Evolutionary conservation across 139 green algal species (phyloP).

Genomic region (Chlamydomonas urium): DNA sequence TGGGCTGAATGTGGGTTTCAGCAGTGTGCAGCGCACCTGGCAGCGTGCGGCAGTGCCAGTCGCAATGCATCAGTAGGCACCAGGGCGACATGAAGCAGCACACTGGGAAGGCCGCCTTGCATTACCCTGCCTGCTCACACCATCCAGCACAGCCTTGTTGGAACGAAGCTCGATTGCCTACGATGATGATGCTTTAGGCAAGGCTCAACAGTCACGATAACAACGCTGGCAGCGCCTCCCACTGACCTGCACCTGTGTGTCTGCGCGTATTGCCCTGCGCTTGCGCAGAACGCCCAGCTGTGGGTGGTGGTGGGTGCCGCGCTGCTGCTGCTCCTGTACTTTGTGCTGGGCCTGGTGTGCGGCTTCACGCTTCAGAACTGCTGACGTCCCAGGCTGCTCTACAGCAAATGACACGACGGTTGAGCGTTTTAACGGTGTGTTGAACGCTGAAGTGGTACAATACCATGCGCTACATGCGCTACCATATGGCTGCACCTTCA

Average conservation of each 20-base stretch:
- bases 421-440: no score
- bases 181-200: not conserved
- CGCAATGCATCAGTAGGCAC: not conserved
- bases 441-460: no score
- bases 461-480: no score
- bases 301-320: conserved; percentile 30
- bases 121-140: not conserved
- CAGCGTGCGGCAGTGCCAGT: not conserved
- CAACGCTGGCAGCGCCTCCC: not conserved
- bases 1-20: not conserved
- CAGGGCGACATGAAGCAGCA: not conserved
- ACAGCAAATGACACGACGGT: no score
- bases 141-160: not conserved
- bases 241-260: not conserved
- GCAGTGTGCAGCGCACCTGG: conserved; percentile 8
- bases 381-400: no score
- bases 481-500: no score
- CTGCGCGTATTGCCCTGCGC: no score
- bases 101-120: not conserved
- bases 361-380: conserved; percentile 44
- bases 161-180: not conserved
- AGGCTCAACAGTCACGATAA: not conserved
- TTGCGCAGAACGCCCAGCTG: conserved; percentile 54
- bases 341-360: conserved; percentile 56
- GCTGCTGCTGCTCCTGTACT: conserved; percentile 49